phyloP scores from a whole-genome alignment of 352 stramenopile genomes.

The Globisporangium echinulatum region DNA sequence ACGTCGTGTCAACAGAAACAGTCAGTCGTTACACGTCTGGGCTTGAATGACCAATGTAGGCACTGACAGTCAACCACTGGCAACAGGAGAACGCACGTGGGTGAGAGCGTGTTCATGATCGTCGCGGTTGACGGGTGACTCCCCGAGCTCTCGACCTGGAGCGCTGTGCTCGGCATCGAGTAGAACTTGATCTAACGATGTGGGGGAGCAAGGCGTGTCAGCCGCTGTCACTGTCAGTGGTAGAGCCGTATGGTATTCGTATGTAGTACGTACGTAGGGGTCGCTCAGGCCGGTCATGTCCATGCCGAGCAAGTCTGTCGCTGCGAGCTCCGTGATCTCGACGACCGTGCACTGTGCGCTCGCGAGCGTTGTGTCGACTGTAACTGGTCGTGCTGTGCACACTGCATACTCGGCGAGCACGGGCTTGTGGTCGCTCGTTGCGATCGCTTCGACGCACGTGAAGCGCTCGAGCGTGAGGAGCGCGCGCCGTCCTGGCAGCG shows the following conservation, averaged over 20 bases:
- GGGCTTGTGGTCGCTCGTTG: conserved; percentile 84
- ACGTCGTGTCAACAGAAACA: not conserved
- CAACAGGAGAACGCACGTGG: conserved; percentile 25
- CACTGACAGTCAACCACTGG: too few relatives aligned
- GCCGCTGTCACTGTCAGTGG: not conserved
- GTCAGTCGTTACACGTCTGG: not conserved
- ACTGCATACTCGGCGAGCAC: conserved; percentile 58
- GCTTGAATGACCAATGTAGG: too few relatives aligned
- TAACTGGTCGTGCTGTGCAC: conserved; percentile 20
- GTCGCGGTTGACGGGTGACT: conserved; percentile 49
- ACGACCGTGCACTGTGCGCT: conserved; percentile 35
- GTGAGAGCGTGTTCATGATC: conserved; percentile 61
- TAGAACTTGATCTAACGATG: conserved; percentile 62
- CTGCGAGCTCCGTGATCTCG: conserved; percentile 52
- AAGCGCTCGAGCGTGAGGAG: conserved; percentile 60
- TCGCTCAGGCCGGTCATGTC: conserved; percentile 76
- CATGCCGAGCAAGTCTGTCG: conserved; percentile 57
- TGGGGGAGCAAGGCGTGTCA: not conserved
- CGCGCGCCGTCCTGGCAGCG: conserved; percentile 40
- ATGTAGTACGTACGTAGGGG: conserved; percentile 46
- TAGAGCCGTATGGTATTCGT: too few relatives aligned
- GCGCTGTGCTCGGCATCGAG: conserved; percentile 38
- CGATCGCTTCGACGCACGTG: conserved; percentile 50
- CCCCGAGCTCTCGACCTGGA: conserved; percentile 40
- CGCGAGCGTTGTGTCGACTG: conserved; percentile 13